Base-by-base conservation (phyloP, 139 green algal species). In the Picochlorum sp. region DNA sequence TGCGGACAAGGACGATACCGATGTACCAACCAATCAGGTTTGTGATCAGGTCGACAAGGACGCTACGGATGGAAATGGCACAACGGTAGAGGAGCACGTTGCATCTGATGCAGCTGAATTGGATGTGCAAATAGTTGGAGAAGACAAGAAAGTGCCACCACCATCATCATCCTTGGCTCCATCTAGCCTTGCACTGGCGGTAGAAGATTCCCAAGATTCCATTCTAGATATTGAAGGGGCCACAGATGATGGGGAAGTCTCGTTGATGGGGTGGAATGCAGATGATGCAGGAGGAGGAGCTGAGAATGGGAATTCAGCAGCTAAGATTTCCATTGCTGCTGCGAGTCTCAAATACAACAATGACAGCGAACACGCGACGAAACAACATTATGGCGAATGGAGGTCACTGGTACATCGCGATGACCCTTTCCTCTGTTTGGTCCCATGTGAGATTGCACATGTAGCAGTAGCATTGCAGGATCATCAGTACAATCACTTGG, bases 401-500 rank as follows among this genome's bases (percentile, higher is more conserved):
- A 54, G 47, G 15, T 54, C 47, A 54, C 1, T 54, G 47, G 47
- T 54, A 24, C 47, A 54, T 54, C 15, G 47, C 47, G 47, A 54
- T 24, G 47, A 54, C 47, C 47, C 47, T 54, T 54, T 54, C 47
- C 47, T 54, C 15, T 54, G 11, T 54, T 54, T 54, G 47, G 47
- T 54, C 47, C 47, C 47, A 11, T 54, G 47, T 24, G 15, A 54
- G 47, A 54, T 54, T 54, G 47, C 47, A 24, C 47, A 54, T 24
- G 15, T 54, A 54, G 47, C 47, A 15, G 47, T 24, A 54, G 47
- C 47, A 15, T 54, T 54, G 47, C 47, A 54, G 47, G 47, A 54
- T 54, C 47, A 54, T 54, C 47, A 54, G 47, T 54, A 54, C 47
- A 54, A 54, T 54, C 47, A 54, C 47, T 54, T 54, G 47, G 47